Percentiles rank a stretch among this genome's conserved stretches.
phyloP scores from a whole-genome alignment of 2,329 filamentous ascomycete species.

The Botrytis deweyae region DNA sequence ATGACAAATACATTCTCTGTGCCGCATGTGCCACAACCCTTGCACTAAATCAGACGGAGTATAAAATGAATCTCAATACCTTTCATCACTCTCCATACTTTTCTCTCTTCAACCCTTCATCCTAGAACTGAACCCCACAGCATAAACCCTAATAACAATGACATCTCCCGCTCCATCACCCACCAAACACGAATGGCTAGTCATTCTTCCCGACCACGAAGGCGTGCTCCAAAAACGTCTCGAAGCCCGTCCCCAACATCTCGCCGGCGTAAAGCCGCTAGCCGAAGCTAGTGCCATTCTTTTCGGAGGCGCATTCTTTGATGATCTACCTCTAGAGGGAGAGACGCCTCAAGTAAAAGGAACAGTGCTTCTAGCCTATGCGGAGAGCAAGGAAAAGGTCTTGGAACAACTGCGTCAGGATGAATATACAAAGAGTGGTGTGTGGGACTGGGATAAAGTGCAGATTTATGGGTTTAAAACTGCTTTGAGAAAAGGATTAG shows the following conservation, averaged over 20 bases:
- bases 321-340: not conserved
- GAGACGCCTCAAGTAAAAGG: not conserved
- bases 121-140: too few species aligned
- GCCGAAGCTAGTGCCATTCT: not conserved
- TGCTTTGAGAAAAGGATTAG: not conserved
- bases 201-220: not conserved
- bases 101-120: too few species aligned
- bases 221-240: not conserved
- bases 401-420: not conserved
- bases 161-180: too few species aligned
- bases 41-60: too few species aligned
- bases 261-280: not conserved
- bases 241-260: not conserved
- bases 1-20: too few species aligned
- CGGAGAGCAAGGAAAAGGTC: not conserved
- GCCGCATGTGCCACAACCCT: too few species aligned
- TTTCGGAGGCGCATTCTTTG: not conserved
- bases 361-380: not conserved
- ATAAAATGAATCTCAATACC: too few species aligned
- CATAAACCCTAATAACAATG: too few species aligned
- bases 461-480: not conserved
- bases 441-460: not conserved
- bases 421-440: not conserved
- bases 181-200: not conserved
- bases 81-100: too few species aligned